Percentiles rank a stretch among this genome's conserved stretches.
phyloP scores from a whole-genome alignment of 2,329 filamentous ascomycete species.

The Chaetomium olivaceum region DNA sequence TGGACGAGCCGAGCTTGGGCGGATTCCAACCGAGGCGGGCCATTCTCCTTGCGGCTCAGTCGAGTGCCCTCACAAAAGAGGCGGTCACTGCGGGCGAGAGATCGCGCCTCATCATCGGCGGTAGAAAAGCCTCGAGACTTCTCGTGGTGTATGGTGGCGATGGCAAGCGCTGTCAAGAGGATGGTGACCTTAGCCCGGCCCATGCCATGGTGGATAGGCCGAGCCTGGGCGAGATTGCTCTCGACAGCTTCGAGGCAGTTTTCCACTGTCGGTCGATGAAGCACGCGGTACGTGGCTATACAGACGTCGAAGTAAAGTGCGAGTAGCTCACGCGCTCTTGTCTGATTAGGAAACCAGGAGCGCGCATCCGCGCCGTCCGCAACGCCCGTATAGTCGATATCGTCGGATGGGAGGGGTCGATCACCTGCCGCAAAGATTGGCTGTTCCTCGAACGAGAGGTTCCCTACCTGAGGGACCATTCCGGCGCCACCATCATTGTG shows the following conservation, averaged over 20 bases:
- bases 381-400: too few species aligned
- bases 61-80: not conserved
- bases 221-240: not conserved
- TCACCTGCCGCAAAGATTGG: slow-evolving; percentile 2
- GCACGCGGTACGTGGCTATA: not conserved
- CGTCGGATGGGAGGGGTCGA: slow-evolving; percentile 1
- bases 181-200: not conserved
- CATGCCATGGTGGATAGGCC: not conserved
- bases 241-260: not conserved
- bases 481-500: not conserved
- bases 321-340: slow-evolving; percentile 1
- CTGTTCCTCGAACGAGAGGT: not conserved
- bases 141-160: not conserved
- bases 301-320: slow-evolving; percentile 10
- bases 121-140: not conserved
- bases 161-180: not conserved
- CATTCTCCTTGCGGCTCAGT: not conserved
- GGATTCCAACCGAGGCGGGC: not conserved
- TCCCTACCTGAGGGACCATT: not conserved
- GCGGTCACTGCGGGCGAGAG: not conserved
- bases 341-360: not conserved
- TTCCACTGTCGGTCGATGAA: not conserved
- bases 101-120: not conserved
- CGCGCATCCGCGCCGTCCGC: not conserved
- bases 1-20: slow-evolving; percentile 3